Base-by-base conservation (phyloP, 805 yeast genomes). In the Barnettozyma botsteinii region DNA sequence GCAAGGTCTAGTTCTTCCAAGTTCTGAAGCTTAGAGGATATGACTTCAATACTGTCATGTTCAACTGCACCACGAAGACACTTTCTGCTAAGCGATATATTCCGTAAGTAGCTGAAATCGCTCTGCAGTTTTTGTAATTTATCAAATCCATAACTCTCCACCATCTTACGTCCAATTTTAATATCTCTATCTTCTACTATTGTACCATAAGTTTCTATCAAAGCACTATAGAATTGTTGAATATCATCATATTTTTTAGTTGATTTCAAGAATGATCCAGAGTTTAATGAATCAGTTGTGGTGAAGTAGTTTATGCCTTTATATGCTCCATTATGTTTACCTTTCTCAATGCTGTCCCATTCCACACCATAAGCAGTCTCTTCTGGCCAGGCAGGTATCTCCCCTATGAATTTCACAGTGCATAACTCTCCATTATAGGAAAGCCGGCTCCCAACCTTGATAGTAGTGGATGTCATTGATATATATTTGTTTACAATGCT, bases 321-420 rank as follows among this genome's bases (percentile, higher is more conserved):
- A 21, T 76, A 45, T 1, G 55, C 42, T 0, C 98, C 98, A 46
- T 73, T 63, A 56, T 88, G 77, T 51, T 80, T 85, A 2, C 97
- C 97, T 26, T 87, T 65, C 0, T 44, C 40, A 0, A 70, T 60
- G 33, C 77, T 66, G 56, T 89, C 97, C 96, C 96, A 89, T 57
- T 89, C 96, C 4, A 89, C 69, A 1, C 97, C 97, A 12, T 75
- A 58, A 0, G 91, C 87, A 1, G 48, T 30, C 0, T 58, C 64
- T 9, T 57, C 55, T 0, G 74, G 71, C 96, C 96, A 87, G 11
- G 63, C 66, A 0, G 79, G 77, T 0, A 87, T 60, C 3, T 37
- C 32, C 0, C 96, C 96, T 2, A 71, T 53, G 51, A 56, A 88
- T 37, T 70, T 62, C 3, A 88, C 69, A 0, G 95, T 84, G 31